These are phyloP conservation scores for Tetrapisispora pingtungensis DNA, from an alignment of 805 yeast genomes.

Conservation along the genomic window DNA sequence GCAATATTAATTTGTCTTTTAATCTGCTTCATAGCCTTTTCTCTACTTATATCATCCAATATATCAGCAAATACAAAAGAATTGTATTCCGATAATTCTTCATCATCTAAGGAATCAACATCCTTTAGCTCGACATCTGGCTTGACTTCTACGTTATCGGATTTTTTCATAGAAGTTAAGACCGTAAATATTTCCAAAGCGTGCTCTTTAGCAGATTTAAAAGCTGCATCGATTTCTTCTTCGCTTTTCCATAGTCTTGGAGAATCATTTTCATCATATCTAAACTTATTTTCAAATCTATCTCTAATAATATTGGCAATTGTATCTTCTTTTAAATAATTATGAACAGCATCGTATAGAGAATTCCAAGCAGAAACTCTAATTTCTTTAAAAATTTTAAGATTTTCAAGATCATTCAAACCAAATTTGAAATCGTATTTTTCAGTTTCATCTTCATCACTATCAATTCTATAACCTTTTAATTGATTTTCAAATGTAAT, in stretches of 20 bases:
- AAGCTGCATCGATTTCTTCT: conserved; percentile 60
- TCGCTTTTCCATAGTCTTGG: conserved; percentile 76
- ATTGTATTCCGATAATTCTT: conserved; percentile 35
- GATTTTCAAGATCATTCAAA: conserved; percentile 35
- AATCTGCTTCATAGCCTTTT: conserved; percentile 46
- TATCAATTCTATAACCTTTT: conserved; percentile 20
- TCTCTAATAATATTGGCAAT: conserved; percentile 61
- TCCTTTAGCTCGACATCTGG: conserved; percentile 46
- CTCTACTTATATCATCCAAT: conserved; percentile 47
- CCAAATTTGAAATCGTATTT: conserved; percentile 61
- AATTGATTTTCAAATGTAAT: conserved; percentile 25
- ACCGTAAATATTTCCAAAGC: conserved; percentile 53
- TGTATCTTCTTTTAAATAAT: conserved; percentile 55
- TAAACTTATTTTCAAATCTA: conserved; percentile 69
- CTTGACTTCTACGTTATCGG: conserved; percentile 44
- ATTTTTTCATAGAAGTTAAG: conserved; percentile 43
- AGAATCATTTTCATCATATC: conserved; percentile 71
- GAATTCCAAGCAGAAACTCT: conserved; percentile 53
- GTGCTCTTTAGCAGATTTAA: conserved; percentile 49
- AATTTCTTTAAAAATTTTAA: conserved; percentile 34
- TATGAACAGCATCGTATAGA: conserved; percentile 49
- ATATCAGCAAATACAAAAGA: conserved; percentile 44
- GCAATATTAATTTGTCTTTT: conserved; percentile 69
- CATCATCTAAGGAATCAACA: conserved; percentile 24
- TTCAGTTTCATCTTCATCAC: conserved; percentile 32